phyloP scores from a whole-genome alignment of 31 red algal genomes.

The Pterothamnion heteromorphum region DNA sequence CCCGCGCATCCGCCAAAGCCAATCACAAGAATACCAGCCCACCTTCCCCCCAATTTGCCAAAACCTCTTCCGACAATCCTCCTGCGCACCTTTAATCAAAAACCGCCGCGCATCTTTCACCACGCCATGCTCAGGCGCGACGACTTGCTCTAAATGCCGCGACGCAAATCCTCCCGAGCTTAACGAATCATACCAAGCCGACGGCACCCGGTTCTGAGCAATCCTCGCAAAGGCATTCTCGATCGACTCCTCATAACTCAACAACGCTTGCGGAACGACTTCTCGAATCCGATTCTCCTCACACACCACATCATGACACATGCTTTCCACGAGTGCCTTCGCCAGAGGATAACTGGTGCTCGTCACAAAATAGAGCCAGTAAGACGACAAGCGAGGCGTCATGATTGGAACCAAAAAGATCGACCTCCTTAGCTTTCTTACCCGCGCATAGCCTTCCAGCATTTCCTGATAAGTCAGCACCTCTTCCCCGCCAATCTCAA shows the following conservation, averaged over 20 bases:
- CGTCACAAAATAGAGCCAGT: constrained; percentile 10
- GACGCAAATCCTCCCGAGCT: not conserved
- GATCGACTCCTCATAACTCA: not conserved
- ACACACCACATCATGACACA: not conserved
- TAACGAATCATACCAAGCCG: not conserved
- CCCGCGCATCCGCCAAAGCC: not conserved
- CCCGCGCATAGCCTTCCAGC: not conserved
- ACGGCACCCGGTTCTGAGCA: not conserved
- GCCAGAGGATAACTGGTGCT: not conserved
- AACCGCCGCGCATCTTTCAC: not conserved
- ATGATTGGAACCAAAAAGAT: constrained; percentile 26
- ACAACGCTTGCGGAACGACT: not conserved
- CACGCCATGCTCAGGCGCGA: not conserved
- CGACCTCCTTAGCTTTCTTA: not conserved
- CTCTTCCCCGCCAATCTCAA: constrained; percentile 18
- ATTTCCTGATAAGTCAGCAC: not conserved
- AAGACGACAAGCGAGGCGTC: constrained; percentile 6
- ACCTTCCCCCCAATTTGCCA: not conserved
- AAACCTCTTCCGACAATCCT: not conserved
- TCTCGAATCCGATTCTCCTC: not conserved
- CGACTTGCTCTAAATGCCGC: not conserved
- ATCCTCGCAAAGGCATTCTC: not conserved
- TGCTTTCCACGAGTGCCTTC: not conserved
- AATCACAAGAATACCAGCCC: not conserved
- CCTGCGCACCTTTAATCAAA: not conserved